Evolutionary conservation across 139 green algal species (phyloP).

Genomic region (Desmodesmus armatus): DNA sequence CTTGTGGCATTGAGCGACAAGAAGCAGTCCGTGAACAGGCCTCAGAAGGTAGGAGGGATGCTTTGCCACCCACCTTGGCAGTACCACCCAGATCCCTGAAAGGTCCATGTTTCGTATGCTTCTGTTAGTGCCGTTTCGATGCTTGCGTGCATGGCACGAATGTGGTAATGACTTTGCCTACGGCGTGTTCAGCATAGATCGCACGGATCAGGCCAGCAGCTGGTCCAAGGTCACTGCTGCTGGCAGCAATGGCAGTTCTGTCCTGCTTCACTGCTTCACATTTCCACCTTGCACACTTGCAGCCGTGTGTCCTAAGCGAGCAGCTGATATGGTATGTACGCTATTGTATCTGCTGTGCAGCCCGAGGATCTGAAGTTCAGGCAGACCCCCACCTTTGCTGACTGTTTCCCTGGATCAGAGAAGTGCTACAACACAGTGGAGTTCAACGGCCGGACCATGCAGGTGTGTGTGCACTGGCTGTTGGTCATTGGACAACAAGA

Average conservation of each 20-base stretch:
- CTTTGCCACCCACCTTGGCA: too few species aligned
- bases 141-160: not conserved
- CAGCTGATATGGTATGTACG: not conserved
- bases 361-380: constrained; percentile 72
- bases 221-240: not conserved
- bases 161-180: not conserved
- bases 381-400: constrained; percentile 79
- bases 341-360: constrained; percentile 35
- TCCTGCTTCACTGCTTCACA: too few species aligned
- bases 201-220: not conserved
- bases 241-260: too few species aligned
- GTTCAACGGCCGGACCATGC: constrained; percentile 61
- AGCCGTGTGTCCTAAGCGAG: not conserved
- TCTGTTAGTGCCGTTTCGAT: too few species aligned
- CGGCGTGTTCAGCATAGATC: too few species aligned
- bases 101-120: too few species aligned
- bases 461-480: constrained; percentile 44
- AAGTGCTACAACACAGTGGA: constrained; percentile 82
- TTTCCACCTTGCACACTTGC: too few species aligned
- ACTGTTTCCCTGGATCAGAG: constrained; percentile 85
- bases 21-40: constrained; percentile 78
- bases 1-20: constrained; percentile 45
- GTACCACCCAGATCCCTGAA: too few species aligned
- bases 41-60: constrained; percentile 83
- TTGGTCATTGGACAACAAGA: not conserved